These are phyloP conservation scores for Cryptococcus sp. DNA, from an alignment of 1,284 basidiomycete species.

Conservation along the genomic window DNA sequence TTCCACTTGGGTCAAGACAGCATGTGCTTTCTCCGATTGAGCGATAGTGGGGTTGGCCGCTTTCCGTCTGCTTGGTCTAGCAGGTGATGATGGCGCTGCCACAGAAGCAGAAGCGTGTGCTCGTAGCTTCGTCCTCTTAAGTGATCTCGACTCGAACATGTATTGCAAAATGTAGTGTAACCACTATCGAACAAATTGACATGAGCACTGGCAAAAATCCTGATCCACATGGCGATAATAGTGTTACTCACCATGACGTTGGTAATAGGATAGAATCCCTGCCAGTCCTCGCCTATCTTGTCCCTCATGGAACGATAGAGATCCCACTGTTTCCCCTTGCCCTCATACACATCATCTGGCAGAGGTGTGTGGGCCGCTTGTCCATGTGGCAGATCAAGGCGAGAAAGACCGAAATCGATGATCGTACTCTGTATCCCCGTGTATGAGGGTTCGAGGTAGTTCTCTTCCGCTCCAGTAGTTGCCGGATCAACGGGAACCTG, in stretches of 20 bases:
- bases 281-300: conserved; percentile 65
- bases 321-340: conserved; percentile 88
- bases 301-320: conserved; percentile 86
- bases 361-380: conserved; percentile 52
- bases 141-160: conserved; percentile 33
- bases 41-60: conserved; percentile 3
- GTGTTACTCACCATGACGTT: conserved; percentile 77
- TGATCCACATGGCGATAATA: not conserved
- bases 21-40: conserved; percentile 9
- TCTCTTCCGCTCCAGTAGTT: not conserved
- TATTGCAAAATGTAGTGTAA: conserved; percentile 42
- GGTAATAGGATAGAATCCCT: conserved; percentile 71
- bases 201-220: conserved; percentile 1
- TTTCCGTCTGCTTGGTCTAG: not conserved
- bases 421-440: conserved; percentile 74
- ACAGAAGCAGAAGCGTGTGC: no score
- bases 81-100: conserved; percentile 6
- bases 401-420: conserved; percentile 91
- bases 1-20: conserved; percentile 10
- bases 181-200: conserved; percentile 34
- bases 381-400: conserved; percentile 59
- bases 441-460: conserved; percentile 44
- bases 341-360: conserved; percentile 78
- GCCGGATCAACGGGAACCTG: conserved; percentile 45
- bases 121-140: conserved; percentile 29